These are phyloP conservation scores for Neostapfia colusana DNA, from an alignment of 176 grass and related monocot genomes.

Conservation along the genomic window DNA sequence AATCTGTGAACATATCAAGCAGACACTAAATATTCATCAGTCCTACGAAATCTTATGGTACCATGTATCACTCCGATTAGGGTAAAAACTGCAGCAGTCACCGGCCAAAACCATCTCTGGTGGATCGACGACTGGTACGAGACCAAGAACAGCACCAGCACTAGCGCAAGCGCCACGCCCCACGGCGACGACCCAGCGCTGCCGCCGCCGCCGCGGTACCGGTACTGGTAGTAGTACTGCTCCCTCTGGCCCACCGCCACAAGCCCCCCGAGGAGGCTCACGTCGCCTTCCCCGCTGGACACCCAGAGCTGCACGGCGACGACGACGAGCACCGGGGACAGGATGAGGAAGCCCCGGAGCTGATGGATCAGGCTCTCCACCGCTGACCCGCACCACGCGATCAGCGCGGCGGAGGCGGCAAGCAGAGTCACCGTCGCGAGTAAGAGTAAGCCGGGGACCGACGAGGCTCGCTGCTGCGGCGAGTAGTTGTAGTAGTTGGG, in stretches of 20 bases:
- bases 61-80: background rate
- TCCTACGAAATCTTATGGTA: too few species aligned
- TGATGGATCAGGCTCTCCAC: slow-evolving; percentile 52
- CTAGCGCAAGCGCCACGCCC: slow-evolving; percentile 71
- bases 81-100: slow-evolving; percentile 16
- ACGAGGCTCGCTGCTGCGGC: slow-evolving; percentile 29
- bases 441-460: slow-evolving; percentile 57
- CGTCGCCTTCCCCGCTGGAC: slow-evolving; percentile 20
- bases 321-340: slow-evolving; percentile 71
- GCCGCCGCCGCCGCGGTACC: slow-evolving; percentile 23
- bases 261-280: slow-evolving; percentile 36
- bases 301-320: slow-evolving; percentile 64
- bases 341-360: slow-evolving; percentile 50
- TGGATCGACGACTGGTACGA: slow-evolving; percentile 77
- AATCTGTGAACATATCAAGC: too few species aligned
- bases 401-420: slow-evolving; percentile 39
- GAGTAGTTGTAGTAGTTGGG: slow-evolving; percentile 47
- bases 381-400: slow-evolving; percentile 59
- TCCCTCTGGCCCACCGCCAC: slow-evolving; percentile 7
- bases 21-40: too few species aligned
- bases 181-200: slow-evolving; percentile 54
- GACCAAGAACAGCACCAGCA: slow-evolving; percentile 70
- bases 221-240: slow-evolving; percentile 4
- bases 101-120: slow-evolving; percentile 56
- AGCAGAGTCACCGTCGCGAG: slow-evolving; percentile 51